Conservation (phyloP, 208 protist genomes). For the Leishmania guyanensis region DNA sequence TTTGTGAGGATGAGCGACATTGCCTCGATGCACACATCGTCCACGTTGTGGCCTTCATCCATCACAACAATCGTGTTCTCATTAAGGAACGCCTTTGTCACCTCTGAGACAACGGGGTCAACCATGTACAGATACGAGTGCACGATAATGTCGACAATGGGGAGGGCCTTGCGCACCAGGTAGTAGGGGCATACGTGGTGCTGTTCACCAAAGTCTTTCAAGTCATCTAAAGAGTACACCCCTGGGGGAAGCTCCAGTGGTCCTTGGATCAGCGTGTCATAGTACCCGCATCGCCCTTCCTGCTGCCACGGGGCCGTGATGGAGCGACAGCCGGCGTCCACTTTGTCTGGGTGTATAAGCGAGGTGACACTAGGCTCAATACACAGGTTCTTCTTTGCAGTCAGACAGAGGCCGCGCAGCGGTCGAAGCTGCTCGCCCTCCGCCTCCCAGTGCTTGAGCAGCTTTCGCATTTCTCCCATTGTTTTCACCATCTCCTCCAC, state of each 20-base stretch:
- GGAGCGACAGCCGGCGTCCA: conserved; percentile 94
- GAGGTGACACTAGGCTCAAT: conserved; percentile 90
- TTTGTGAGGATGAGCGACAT: conserved; percentile 97
- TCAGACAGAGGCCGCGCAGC: conserved; percentile 83
- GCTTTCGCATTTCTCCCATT: conserved; percentile 92
- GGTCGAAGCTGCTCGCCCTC: conserved; percentile 57
- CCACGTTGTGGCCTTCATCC: conserved; percentile 99
- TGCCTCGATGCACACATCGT: conserved; percentile 99
- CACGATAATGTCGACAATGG: conserved; percentile 97
- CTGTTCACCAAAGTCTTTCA: conserved; percentile 92
- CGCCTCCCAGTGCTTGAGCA: conserved; percentile 77
- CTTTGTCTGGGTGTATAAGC: conserved; percentile 69
- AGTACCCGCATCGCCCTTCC: conserved; percentile 71
- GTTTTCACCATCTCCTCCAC: conserved; percentile 99
- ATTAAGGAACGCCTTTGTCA: conserved; percentile 91
- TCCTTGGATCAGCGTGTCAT: conserved; percentile 70
- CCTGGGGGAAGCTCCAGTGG: conserved; percentile 87
- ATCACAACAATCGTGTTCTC: conserved; percentile 98
- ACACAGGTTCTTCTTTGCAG: conserved; percentile 96
- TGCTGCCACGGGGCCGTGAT: conserved; percentile 95
- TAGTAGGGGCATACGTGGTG: conserved; percentile 97
- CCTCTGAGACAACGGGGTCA: conserved; percentile 97
- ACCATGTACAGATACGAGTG: conserved; percentile 99
- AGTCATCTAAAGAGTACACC: conserved; percentile 97
- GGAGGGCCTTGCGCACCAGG: conserved; percentile 82